phyloP scores from a whole-genome alignment of 192 early-diverging fungal species.

The Coemansia sp. region DNA sequence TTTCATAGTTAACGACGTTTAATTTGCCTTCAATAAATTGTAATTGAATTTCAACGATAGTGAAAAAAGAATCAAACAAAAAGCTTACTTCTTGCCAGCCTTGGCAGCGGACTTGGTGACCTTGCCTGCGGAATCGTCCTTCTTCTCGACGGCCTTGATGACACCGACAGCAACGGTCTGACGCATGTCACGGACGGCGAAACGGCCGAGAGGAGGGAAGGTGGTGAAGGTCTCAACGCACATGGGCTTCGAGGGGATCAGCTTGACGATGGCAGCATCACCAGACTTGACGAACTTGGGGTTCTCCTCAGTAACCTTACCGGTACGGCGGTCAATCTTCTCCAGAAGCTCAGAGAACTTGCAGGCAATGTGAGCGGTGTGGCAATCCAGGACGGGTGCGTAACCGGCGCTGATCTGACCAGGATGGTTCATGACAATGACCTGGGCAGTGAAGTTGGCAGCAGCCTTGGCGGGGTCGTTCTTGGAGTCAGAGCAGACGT shows the following conservation, averaged over 20 bases:
- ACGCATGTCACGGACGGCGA: constrained; percentile 97
- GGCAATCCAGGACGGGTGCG: constrained; percentile 93
- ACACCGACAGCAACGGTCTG: constrained; percentile 97
- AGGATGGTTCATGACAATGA: constrained; percentile 96
- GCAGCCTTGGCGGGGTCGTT: constrained; percentile 94
- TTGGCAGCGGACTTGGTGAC: constrained; percentile 76
- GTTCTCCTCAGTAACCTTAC: constrained; percentile 87
- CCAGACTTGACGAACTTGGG: constrained; percentile 96
- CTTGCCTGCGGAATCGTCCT: constrained; percentile 70
- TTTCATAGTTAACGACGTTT: constrained; percentile 4
- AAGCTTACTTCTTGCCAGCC: constrained; percentile 76
- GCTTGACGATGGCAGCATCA: constrained; percentile 93
- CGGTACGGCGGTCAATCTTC: constrained; percentile 96
- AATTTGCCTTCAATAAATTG: constrained; percentile 1
- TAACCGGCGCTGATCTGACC: constrained; percentile 93
- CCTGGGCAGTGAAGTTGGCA: constrained; percentile 90
- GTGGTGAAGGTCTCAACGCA: constrained; percentile 92
- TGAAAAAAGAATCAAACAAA: not conserved
- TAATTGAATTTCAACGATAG: constrained; percentile 59
- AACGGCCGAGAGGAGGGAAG: constrained; percentile 94
- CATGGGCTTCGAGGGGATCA: constrained; percentile 94
- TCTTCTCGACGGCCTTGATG: constrained; percentile 90
- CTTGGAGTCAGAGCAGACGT: constrained; percentile 95
- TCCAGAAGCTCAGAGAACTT: constrained; percentile 86
- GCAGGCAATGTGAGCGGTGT: constrained; percentile 97